phyloP scores from a whole-genome alignment of 148 eudicot genomes.

The Rhododendron ovatum region DNA sequence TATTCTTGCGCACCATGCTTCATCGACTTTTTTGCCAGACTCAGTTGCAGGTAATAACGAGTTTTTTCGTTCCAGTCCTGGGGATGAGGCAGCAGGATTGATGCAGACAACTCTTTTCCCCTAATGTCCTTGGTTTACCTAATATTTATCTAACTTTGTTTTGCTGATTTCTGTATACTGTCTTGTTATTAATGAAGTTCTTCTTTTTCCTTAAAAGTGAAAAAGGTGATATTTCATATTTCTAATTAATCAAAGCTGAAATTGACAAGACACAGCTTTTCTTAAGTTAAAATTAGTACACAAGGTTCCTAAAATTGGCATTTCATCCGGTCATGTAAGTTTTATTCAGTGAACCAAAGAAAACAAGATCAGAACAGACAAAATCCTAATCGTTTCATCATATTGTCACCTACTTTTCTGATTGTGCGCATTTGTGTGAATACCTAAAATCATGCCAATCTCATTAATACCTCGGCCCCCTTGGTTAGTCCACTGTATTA shows the following conservation, averaged over 20 bases:
- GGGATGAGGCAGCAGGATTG: not conserved
- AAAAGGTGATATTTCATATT: not conserved
- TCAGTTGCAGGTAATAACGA: not conserved
- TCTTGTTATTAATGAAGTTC: not conserved
- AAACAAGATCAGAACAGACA: not conserved
- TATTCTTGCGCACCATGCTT: not conserved
- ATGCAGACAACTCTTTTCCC: not conserved
- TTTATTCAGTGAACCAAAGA: not conserved
- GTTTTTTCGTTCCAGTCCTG: not conserved
- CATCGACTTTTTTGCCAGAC: not conserved
- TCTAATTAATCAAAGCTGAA: not conserved
- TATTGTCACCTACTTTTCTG: no score
- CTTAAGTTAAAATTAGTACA: not conserved
- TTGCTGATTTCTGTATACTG: not conserved
- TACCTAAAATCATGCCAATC: slow-evolving; percentile 4
- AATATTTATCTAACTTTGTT: no score
- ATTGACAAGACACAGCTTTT: no score
- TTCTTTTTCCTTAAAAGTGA: not conserved
- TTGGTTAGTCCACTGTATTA: not conserved
- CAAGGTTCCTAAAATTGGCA: not conserved
- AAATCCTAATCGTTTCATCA: no score
- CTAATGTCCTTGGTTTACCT: no score
- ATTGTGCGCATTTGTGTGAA: no score
- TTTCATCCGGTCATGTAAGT: not conserved
- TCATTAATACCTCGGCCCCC: not conserved